Evolutionary conservation across 1,139 yeast species (phyloP).

Genomic region (Sugiyamaella xylanicola): DNA sequence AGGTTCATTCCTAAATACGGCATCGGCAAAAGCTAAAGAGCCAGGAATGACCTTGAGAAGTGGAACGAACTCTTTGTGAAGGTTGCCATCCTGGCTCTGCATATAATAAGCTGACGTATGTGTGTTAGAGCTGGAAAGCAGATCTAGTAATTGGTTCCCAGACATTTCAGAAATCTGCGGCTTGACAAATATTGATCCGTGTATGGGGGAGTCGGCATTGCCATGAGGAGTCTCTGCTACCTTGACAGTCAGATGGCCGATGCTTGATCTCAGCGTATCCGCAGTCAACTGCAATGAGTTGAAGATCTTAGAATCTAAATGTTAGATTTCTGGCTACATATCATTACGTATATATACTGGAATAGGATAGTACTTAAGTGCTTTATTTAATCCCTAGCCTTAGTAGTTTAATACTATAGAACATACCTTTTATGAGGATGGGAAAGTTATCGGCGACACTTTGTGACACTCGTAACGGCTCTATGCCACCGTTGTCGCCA

Average conservation of each 20-base stretch:
- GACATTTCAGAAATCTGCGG: constrained; percentile 38
- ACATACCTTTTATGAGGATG: constrained; percentile 24
- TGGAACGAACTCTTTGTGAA: constrained; percentile 35
- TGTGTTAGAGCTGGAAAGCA: constrained; percentile 17
- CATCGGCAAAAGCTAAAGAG: constrained; percentile 34
- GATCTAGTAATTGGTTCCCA: constrained; percentile 34
- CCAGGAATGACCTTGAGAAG: constrained; percentile 31
- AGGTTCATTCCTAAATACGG: constrained; percentile 38
- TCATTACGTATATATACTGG: no score
- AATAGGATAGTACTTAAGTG: neutral
- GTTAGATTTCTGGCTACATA: neutral
- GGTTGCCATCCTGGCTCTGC: constrained; percentile 45
- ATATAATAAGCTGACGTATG: constrained; percentile 38
- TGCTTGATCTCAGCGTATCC: constrained; percentile 24
- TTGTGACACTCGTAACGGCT: constrained; percentile 26
- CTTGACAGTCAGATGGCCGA: constrained; percentile 28
- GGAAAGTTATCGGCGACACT: constrained; percentile 33
- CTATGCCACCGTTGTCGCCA: constrained; percentile 10
- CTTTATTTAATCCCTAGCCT: neutral
- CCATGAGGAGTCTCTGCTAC: constrained; percentile 46
- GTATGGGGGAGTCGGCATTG: constrained; percentile 45
- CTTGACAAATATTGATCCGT: constrained; percentile 39
- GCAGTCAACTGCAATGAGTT: constrained; percentile 22
- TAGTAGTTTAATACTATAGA: neutral
- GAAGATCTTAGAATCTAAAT: constrained; percentile 17